phyloP scores from a whole-genome alignment of 2,329 filamentous ascomycete species.

The Ceratocystis papillata region DNA sequence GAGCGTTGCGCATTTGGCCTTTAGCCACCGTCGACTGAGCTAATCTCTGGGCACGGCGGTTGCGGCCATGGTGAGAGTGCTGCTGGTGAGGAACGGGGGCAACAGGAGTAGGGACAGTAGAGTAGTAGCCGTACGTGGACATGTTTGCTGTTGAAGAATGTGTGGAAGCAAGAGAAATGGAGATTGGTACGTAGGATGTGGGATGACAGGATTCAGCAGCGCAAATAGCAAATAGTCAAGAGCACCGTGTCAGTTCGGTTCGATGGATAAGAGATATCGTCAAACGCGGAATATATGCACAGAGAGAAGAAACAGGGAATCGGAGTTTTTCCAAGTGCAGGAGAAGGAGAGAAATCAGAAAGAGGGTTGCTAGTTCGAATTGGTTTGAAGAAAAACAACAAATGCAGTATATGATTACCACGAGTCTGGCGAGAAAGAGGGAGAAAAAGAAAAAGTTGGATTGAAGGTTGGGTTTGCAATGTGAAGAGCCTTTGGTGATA shows the following conservation, averaged over 20 bases:
- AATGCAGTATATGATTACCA: conserved; percentile 3
- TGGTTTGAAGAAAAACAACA: not conserved
- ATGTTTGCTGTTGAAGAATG: conserved; percentile 35
- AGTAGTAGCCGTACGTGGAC: conserved; percentile 54
- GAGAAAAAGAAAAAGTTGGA: not conserved
- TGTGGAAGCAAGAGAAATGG: conserved; percentile 21
- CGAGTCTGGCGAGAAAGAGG: not conserved
- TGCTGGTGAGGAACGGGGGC: conserved; percentile 41
- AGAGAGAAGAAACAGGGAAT: not conserved
- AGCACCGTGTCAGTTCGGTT: not conserved
- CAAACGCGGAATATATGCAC: conserved; percentile 12
- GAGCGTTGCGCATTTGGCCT: conserved; percentile 75
- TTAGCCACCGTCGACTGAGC: conserved; percentile 50
- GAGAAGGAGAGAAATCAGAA: conserved; percentile 7
- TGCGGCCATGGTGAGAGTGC: conserved; percentile 74
- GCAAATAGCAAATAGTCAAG: conserved; percentile 13
- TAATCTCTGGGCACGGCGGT: conserved; percentile 70
- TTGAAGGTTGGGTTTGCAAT: not conserved
- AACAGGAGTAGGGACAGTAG: conserved; percentile 45
- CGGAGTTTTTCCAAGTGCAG: not conserved
- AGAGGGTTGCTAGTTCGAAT: not conserved
- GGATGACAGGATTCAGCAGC: conserved; percentile 11
- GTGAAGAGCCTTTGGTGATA: not conserved
- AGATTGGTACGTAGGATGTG: not conserved
- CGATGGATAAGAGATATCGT: not conserved